phyloP scores from a whole-genome alignment of 2,329 filamentous ascomycete species.

The Tympanopsis confertula region DNA sequence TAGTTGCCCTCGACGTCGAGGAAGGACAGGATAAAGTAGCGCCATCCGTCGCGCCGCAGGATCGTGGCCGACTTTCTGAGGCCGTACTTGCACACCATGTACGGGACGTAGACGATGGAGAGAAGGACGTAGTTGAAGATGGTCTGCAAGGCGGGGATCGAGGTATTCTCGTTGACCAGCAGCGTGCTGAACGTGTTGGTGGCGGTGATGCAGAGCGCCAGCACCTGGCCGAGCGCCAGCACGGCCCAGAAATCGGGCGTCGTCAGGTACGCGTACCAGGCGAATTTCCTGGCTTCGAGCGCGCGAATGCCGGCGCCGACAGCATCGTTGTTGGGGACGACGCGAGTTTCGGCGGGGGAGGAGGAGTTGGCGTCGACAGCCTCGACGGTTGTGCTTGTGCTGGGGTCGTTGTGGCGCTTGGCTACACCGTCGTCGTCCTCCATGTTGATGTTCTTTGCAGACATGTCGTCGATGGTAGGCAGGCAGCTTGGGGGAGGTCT shows the following conservation, averaged over 20 bases:
- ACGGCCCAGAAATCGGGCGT: constrained; percentile 84
- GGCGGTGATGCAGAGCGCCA: constrained; percentile 79
- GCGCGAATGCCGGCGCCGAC: constrained; percentile 38
- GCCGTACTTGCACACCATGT: constrained; percentile 72
- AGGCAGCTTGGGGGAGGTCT: no score
- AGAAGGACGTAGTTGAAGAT: constrained; percentile 90
- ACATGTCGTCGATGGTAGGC: no score
- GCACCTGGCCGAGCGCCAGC: constrained; percentile 67
- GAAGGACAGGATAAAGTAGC: constrained; percentile 85
- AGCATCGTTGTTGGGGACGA: constrained; percentile 16
- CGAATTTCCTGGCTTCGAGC: constrained; percentile 38
- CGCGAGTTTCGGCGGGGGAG: constrained; percentile 2
- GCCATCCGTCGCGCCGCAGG: constrained; percentile 68
- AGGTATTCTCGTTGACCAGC: constrained; percentile 53
- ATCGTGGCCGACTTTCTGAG: constrained; percentile 56
- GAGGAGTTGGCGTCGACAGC: constrained; percentile 5
- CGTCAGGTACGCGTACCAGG: constrained; percentile 64
- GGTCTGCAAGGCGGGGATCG: constrained; percentile 88
- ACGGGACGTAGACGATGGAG: constrained; percentile 67
- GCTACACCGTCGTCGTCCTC: constrained; percentile 11
- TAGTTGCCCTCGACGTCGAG: constrained; percentile 96
- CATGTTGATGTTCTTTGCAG: constrained; percentile 13
- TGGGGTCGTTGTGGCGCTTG: constrained; percentile 4
- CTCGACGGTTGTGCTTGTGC: constrained; percentile 6
- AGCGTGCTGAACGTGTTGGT: constrained; percentile 85